These are phyloP conservation scores for Galerina sulciceps DNA, from an alignment of 768 basidiomycete genomes.

Conservation along the genomic window DNA sequence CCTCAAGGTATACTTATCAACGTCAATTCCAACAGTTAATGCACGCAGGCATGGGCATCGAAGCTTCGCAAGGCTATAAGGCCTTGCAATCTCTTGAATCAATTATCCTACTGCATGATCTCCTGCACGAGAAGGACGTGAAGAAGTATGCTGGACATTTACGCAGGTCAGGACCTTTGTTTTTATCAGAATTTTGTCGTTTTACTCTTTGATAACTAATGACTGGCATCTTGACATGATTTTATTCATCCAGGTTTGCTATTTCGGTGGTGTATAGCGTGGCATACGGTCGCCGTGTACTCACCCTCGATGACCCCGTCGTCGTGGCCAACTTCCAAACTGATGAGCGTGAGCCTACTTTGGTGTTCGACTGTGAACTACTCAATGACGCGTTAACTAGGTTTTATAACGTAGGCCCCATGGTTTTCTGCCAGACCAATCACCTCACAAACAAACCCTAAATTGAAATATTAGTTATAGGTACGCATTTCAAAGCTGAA, in stretches of 20 bases:
- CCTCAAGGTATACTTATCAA: not conserved
- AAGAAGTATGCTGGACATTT: slow-evolving; percentile 17
- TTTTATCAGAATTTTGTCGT: not conserved
- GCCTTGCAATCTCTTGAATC: slow-evolving; percentile 26
- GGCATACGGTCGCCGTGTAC: slow-evolving; percentile 27
- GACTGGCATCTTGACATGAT: not conserved
- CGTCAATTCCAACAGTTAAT: slow-evolving; percentile 22
- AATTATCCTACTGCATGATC: slow-evolving; percentile 23
- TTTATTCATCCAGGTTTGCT: slow-evolving; percentile 20
- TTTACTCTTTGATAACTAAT: not conserved
- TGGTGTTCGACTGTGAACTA: not conserved
- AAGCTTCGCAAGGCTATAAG: slow-evolving; percentile 27
- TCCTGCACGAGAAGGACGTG: slow-evolving; percentile 17
- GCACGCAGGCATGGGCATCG: slow-evolving; percentile 28
- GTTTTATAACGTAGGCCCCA: not conserved
- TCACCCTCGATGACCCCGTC: slow-evolving; percentile 23
- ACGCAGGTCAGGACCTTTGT: slow-evolving; percentile 18
- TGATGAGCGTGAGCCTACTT: slow-evolving; percentile 22
- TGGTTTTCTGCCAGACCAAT: no score
- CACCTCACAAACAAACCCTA: no score
- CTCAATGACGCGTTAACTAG: not conserved
- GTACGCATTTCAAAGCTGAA: no score
- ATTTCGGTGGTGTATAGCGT: slow-evolving; percentile 27
- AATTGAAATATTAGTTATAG: no score
- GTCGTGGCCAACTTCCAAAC: slow-evolving; percentile 25